Conservation (phyloP, 192 early-diverging fungal species). For the Gigaspora rosea region DNA sequence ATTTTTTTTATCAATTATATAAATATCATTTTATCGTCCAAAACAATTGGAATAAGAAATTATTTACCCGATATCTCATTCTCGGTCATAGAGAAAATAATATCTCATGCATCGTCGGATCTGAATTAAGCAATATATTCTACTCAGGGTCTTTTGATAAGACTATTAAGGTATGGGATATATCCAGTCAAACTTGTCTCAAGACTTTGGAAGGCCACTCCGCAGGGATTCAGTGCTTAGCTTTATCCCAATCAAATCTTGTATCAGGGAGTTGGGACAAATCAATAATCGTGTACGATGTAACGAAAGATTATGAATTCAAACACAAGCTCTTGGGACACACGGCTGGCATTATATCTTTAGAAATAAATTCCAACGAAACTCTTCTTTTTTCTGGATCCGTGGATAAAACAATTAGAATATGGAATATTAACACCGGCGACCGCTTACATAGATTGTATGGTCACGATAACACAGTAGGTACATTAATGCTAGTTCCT, state of each 20-base stretch:
- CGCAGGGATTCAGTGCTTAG: slow-evolving; percentile 13
- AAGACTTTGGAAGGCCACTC: not conserved
- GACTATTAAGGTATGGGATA: slow-evolving; percentile 16
- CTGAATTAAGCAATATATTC: not conserved
- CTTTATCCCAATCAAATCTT: not conserved
- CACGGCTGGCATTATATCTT: slow-evolving; percentile 14
- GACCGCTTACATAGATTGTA: not conserved
- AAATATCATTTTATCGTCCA: not conserved
- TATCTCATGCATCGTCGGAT: slow-evolving; percentile 16
- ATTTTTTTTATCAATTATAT: slow-evolving; percentile 13
- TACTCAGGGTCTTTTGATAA: slow-evolving; percentile 21
- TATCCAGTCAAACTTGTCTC: not conserved
- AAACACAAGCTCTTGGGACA: slow-evolving; percentile 10
- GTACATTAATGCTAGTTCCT: slow-evolving; percentile 9
- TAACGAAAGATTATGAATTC: not conserved
- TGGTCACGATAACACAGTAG: slow-evolving; percentile 18
- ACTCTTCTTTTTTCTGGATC: slow-evolving; percentile 13
- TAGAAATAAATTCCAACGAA: slow-evolving; percentile 7
- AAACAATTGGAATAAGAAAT: not conserved
- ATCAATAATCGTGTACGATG: slow-evolving; percentile 9
- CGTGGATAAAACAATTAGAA: slow-evolving; percentile 17
- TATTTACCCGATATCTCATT: not conserved
- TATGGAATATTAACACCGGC: slow-evolving; percentile 11
- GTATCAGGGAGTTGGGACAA: slow-evolving; percentile 24
- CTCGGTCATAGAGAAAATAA: not conserved